Percentiles rank a stretch among this genome's conserved stretches.
These are phyloP conservation scores for Proliferodiscus dingleyae DNA, from an alignment of 2,329 filamentous ascomycete species.

Conservation along the genomic window DNA sequence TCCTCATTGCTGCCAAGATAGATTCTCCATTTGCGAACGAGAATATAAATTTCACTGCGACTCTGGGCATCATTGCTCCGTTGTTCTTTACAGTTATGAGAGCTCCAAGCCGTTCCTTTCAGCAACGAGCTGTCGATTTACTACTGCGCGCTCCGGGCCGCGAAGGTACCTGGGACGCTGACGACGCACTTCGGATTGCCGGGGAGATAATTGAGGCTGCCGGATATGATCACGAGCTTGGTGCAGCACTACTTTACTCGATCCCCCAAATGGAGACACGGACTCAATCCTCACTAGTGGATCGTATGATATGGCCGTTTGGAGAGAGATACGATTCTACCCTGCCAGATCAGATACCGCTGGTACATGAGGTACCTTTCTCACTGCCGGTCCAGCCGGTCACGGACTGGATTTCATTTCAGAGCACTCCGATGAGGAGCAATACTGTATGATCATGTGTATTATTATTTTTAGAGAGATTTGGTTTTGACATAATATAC, in stretches of 20 bases:
- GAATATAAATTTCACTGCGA: constrained; percentile 17
- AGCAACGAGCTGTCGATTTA: constrained; percentile 19
- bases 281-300: constrained; percentile 11
- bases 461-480: background rate
- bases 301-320: constrained; percentile 20
- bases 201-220: constrained; percentile 8
- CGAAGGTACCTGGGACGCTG: constrained; percentile 29
- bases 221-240: constrained; percentile 4
- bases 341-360: background rate
- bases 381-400: background rate
- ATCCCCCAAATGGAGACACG: constrained; percentile 9
- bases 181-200: constrained; percentile 19
- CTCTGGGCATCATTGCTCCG: constrained; percentile 25
- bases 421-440: constrained; percentile 4
- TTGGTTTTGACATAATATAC: constrained; percentile 1
- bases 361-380: background rate
- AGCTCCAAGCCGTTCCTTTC: constrained; percentile 11
- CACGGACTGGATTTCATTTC: constrained; percentile 19
- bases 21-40: constrained; percentile 1
- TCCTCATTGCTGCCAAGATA: constrained; percentile 8
- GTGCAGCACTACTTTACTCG: constrained; percentile 3
- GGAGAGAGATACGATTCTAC: constrained; percentile 11
- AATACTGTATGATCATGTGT: background rate
- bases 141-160: constrained; percentile 19
- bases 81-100: constrained; percentile 22